Evolutionary conservation across 2,329 filamentous ascomycete genomes (phyloP).

Genomic region (Cytospora chrysosperma): DNA sequence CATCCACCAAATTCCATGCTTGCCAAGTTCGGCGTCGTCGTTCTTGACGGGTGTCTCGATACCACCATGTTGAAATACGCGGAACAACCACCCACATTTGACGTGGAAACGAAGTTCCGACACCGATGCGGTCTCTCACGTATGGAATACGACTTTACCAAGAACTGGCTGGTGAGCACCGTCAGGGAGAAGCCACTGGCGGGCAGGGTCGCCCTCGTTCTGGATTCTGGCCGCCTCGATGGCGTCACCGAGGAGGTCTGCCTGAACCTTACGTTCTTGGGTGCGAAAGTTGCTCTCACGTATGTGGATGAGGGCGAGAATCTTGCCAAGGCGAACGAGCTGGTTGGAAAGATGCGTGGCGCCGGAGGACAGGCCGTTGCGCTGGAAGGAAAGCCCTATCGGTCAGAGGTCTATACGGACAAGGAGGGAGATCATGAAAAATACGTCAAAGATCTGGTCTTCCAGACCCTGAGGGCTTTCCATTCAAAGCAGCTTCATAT

Average conservation of each 20-base stretch:
- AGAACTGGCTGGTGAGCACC: background rate
- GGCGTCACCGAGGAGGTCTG: constrained; percentile 3
- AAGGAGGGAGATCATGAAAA: background rate
- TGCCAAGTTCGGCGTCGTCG: too few species aligned
- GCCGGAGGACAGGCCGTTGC: background rate
- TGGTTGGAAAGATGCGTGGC: background rate
- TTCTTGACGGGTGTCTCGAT: too few species aligned
- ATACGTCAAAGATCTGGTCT: background rate
- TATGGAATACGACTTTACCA: too few species aligned
- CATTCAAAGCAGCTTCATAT: background rate
- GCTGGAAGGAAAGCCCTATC: background rate
- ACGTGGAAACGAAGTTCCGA: too few species aligned
- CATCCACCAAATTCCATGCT: too few species aligned
- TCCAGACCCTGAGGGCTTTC: background rate
- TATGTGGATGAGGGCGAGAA: background rate
- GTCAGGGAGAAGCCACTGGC: background rate
- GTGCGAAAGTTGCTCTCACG: background rate
- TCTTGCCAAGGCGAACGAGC: background rate
- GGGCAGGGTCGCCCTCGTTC: background rate
- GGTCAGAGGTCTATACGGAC: background rate
- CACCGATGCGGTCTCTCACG: too few species aligned
- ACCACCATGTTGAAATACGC: too few species aligned
- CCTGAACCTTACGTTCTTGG: background rate
- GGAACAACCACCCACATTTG: too few species aligned
- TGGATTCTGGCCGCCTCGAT: background rate